Conservation (phyloP, 2,329 filamentous ascomycete genomes). For the Pestalotiopsis sp. region DNA sequence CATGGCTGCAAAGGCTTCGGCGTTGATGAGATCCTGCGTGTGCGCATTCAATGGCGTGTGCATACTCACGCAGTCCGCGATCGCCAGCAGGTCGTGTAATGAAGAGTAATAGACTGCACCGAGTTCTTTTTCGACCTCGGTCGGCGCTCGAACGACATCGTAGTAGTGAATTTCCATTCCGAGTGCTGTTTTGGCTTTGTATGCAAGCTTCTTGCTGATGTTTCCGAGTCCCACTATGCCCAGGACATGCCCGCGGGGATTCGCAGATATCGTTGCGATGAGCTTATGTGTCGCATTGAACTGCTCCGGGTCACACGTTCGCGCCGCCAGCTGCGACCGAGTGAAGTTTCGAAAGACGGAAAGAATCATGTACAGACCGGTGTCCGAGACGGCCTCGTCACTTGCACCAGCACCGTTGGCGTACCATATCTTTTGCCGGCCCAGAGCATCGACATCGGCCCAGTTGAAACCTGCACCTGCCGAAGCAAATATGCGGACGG, state of each 20-base stretch:
- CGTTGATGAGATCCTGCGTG: slow-evolving; percentile 28
- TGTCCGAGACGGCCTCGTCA: slow-evolving; percentile 47
- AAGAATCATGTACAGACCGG: slow-evolving; percentile 43
- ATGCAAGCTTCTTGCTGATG: slow-evolving; percentile 47
- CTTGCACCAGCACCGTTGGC: slow-evolving; percentile 45
- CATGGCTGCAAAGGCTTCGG: slow-evolving; percentile 43
- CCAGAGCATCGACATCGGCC: slow-evolving; percentile 58
- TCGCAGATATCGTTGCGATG: slow-evolving; percentile 49
- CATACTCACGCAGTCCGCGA: slow-evolving; percentile 36
- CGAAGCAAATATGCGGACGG: slow-evolving; percentile 63
- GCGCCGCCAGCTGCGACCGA: slow-evolving; percentile 48
- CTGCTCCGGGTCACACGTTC: slow-evolving; percentile 39
- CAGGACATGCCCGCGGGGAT: slow-evolving; percentile 48
- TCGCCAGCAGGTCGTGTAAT: slow-evolving; percentile 27
- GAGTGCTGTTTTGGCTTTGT: slow-evolving; percentile 46
- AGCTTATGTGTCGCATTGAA: slow-evolving; percentile 46
- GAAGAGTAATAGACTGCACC: slow-evolving; percentile 32
- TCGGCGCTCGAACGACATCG: slow-evolving; percentile 38
- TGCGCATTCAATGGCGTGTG: slow-evolving; percentile 34
- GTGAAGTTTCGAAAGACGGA: slow-evolving; percentile 54
- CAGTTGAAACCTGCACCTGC: slow-evolving; percentile 70
- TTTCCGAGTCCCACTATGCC: slow-evolving; percentile 58
- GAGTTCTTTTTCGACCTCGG: slow-evolving; percentile 32
- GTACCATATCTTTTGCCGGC: slow-evolving; percentile 41
- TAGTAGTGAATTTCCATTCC: slow-evolving; percentile 59